Base-by-base conservation (phyloP, 352 stramenopile species). In the Globisporangium nagaii region DNA sequence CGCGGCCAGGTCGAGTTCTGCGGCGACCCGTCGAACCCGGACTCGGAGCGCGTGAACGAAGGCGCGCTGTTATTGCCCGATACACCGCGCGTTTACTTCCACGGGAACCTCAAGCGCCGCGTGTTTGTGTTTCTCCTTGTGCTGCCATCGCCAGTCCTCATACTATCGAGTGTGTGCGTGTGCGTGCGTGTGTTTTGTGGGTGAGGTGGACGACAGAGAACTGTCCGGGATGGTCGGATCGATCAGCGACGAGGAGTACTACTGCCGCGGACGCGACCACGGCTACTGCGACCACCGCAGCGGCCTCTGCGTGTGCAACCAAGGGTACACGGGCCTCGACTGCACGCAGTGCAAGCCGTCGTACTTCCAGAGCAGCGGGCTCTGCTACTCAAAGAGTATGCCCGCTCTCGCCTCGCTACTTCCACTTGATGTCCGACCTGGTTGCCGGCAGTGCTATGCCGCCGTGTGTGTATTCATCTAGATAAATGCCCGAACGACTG, bases 271-370 rank as follows among this genome's bases (percentile, higher is more conserved):
- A 19, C 84, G 88, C 44, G 80, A 96, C 50, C 96, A 95, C 62
- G 95, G 95, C 24, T 98, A 96, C 65, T 98, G 95, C 65, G 95
- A 98, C 68, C 81, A 87, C 30, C 83, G 90, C 39, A 97, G 67
- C 31, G 93, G 95, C 0, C 79, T 92, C 1, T 98, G 95, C 58
- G 93, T 96, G 30, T 98, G 95, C 63, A 97, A 97, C 52, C 67
- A 88, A 36, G 95, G 95, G 2, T 98, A 98, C 70, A 85, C 83
- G 25, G 95, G 95, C 1, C 54, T 95, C 3, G 85, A 93, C 45
- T 98, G 94, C 61, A 86, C 78, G 3, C 47, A 67, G 20, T 98
- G 95, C 60, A 84, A 77, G 45, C 73, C 90, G 1, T 88, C 87
- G 13, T 93, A 97, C 66, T 97, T 93, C 67, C 65, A 73, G 22